Conservation (phyloP, 2,329 filamentous ascomycete genomes). For the Huntiella moniliformis region DNA sequence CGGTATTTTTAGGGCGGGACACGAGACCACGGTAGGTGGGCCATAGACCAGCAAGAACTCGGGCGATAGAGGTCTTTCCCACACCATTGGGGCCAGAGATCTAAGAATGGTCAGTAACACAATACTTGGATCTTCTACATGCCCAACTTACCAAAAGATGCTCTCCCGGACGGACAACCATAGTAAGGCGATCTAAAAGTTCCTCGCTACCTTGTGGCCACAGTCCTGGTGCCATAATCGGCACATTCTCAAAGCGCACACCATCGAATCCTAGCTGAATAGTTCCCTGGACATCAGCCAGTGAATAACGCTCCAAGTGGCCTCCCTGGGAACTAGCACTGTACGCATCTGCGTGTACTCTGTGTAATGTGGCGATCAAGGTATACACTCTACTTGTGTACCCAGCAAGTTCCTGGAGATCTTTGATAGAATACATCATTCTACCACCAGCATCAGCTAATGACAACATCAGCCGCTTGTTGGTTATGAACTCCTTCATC, state of each 20-base stretch:
- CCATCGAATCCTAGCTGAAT: constrained; percentile 90
- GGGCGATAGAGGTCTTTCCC: constrained; percentile 75
- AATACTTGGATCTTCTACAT: neutral
- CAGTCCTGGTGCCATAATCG: constrained; percentile 71
- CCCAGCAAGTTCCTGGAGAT: constrained; percentile 83
- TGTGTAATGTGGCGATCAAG: constrained; percentile 81
- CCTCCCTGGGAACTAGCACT: constrained; percentile 45
- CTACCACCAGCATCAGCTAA: constrained; percentile 87
- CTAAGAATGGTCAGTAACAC: constrained; percentile 15
- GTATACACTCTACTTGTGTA: constrained; percentile 95
- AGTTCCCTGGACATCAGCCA: constrained; percentile 83
- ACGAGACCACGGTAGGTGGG: constrained; percentile 87
- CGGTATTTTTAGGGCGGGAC: constrained; percentile 61
- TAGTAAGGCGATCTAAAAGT: constrained; percentile 69
- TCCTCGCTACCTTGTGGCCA: constrained; percentile 86
- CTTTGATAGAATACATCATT: constrained; percentile 99
- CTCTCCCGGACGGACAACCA: constrained; percentile 78
- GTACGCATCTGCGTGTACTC: constrained; percentile 83
- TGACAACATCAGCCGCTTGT: constrained; percentile 94
- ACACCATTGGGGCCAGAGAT: constrained; percentile 92
- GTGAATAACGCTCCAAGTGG: constrained; percentile 64
- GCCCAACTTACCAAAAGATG: constrained; percentile 50
- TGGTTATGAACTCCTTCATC: constrained; percentile 98
- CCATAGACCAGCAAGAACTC: constrained; percentile 84
- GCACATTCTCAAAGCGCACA: constrained; percentile 80